A percentile compares a stretch with the other conserved stretches of the same genome.
phyloP scores from a whole-genome alignment of 768 basidiomycete species.

The Tricholoma sp. region DNA sequence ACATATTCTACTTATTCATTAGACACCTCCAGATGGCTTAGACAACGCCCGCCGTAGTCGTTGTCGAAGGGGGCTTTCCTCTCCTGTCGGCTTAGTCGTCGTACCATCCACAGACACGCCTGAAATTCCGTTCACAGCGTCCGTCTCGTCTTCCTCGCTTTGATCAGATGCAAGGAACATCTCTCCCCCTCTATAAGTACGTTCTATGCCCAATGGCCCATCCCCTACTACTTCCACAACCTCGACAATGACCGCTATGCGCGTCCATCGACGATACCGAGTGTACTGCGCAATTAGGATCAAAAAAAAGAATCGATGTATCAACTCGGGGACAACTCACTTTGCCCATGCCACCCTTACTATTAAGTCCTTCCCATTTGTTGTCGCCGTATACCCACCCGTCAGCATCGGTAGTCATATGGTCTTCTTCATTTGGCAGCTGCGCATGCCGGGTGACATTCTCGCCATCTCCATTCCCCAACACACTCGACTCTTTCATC shows the following conservation, averaged over 20 bases:
- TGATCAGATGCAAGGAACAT: background rate
- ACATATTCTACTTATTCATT: background rate
- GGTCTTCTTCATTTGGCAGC: slow-evolving; percentile 42
- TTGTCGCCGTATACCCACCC: slow-evolving; percentile 96
- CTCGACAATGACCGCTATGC: slow-evolving; percentile 75
- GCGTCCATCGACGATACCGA: slow-evolving; percentile 80
- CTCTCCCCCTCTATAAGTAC: slow-evolving; percentile 1
- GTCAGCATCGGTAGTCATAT: slow-evolving; percentile 64
- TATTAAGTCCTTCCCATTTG: slow-evolving; percentile 81
- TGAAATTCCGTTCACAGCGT: background rate
- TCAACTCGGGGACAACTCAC: slow-evolving; percentile 26
- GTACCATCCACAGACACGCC: slow-evolving; percentile 10
- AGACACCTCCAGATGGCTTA: slow-evolving; percentile 14
- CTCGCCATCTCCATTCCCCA: slow-evolving; percentile 20
- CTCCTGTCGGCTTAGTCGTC: slow-evolving; percentile 13
- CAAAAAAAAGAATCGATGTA: background rate
- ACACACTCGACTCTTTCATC: slow-evolving; percentile 32
- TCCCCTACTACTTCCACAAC: slow-evolving; percentile 50
- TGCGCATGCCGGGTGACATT: slow-evolving; percentile 25
- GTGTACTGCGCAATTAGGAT: slow-evolving; percentile 58
- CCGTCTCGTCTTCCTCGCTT: background rate
- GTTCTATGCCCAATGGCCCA: slow-evolving; percentile 27
- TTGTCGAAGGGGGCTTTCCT: slow-evolving; percentile 21
- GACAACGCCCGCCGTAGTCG: slow-evolving; percentile 23
- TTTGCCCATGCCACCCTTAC: slow-evolving; percentile 84